Evolutionary conservation across 1,139 yeast genomes (phyloP), one percentile per base, ranked within the genome.

Genomic region (Ashbya aceris): DNA sequence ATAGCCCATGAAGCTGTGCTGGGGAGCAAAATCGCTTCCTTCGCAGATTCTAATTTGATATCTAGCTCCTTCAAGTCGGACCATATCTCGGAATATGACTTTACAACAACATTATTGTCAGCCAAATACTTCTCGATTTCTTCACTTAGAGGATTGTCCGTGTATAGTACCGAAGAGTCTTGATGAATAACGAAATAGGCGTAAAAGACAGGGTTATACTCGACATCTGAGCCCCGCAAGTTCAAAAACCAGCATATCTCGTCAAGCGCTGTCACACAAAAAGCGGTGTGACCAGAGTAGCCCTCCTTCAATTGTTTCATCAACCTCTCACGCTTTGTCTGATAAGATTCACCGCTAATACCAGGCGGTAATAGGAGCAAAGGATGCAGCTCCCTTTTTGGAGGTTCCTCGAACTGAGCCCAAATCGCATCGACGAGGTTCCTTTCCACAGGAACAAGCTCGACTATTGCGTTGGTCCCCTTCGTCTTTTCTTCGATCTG

Each of bases 171-270:
- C 11, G 78, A 73, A 12, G 70, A 68, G 12, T 68, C 66, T 20
- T 68, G 71, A 14, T 76, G 72, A 13, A 87, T 67, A 12, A 86
- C 68, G 46, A 86, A 70, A 59, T 84, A 91, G 38, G 93, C 71
- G 66, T 76, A 87, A 61, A 93, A 93, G 11, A 93, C 91, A 1
- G 99, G 98, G 59, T 89, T 91, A 64, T 70, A 93, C 33, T 79
- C 83, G 49, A 91, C 85, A 60, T 84, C 94, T 32, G 74, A 69
- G 13, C 97, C 97, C 53, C 97, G 74, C 50, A 91, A 69, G 57
- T 91, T 91, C 58, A 87, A 74, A 44, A 87, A 66, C 97, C 96
- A 89, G 7, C 96, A 95, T 47, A 89, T 75, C 57, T 91, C 96
- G 65, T 91, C 98, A 47, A 86, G 67, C 0, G 95, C 83, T 36